These are phyloP conservation scores for cucumber (Cucumis sativus) DNA, from an alignment of 306 rosid species.

Conservation along the genomic window DNA sequence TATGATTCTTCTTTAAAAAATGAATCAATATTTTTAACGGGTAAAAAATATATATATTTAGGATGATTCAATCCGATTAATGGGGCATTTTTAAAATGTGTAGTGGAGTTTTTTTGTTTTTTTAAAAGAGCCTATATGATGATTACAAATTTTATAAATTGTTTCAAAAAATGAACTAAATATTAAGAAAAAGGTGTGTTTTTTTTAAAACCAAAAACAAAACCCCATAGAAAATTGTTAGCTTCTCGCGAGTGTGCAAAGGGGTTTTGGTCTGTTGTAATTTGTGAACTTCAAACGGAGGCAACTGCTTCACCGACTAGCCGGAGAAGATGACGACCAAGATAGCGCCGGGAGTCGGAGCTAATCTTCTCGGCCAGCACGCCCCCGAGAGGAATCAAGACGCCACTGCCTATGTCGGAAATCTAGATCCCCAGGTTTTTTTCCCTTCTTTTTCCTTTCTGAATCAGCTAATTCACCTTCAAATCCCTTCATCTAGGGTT, in stretches of 20 bases:
- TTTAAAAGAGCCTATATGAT: too few species aligned
- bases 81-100: too few species aligned
- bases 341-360: constrained; percentile 96
- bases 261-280: background rate
- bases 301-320: background rate
- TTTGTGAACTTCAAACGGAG: background rate
- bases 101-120: too few species aligned
- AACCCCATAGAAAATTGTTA: background rate
- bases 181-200: too few species aligned
- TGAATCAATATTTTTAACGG: too few species aligned
- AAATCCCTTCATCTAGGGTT: background rate
- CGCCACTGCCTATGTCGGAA: constrained; percentile 97
- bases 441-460: background rate
- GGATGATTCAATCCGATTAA: too few species aligned
- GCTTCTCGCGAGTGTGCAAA: background rate
- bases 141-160: too few species aligned
- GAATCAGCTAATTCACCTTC: background rate
- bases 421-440: constrained; percentile 82
- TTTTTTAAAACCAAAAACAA: background rate
- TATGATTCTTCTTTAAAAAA: too few species aligned
- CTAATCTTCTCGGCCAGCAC: constrained; percentile 71
- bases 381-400: constrained; percentile 96
- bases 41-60: too few species aligned
- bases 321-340: constrained; percentile 63
- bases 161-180: too few species aligned